A percentile compares a stretch with the other conserved stretches of the same genome.
Conservation (phyloP, 371 early-diverging fungal genomes). For the Batkoa obscura region DNA sequence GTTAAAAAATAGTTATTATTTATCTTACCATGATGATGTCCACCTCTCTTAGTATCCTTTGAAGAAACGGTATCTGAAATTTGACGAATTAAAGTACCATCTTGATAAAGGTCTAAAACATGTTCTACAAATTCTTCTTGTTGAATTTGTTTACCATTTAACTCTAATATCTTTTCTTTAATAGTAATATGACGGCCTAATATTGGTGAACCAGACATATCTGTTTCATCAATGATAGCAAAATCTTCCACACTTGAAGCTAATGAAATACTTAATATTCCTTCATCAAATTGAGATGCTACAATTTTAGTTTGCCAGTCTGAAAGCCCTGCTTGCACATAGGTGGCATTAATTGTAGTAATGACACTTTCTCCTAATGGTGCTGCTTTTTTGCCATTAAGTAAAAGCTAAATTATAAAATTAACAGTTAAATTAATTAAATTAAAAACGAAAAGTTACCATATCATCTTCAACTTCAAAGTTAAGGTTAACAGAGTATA, state of each 20-base stretch:
- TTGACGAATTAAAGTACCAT: neutral
- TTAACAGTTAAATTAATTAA: too few species aligned
- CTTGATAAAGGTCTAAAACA: neutral
- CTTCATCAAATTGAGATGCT: neutral
- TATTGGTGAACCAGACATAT: neutral
- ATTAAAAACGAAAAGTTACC: conserved; percentile 11
- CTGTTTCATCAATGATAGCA: neutral
- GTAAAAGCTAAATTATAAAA: neutral
- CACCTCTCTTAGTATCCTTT: neutral
- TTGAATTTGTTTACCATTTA: neutral
- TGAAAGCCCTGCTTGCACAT: neutral
- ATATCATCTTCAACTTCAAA: conserved; percentile 40
- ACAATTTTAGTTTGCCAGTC: neutral
- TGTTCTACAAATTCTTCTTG: neutral
- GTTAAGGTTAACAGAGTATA: conserved; percentile 37
- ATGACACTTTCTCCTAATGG: neutral
- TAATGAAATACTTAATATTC: neutral
- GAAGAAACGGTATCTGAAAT: too few species aligned
- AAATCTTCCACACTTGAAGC: neutral
- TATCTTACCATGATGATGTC: neutral
- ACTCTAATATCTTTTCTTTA: neutral
- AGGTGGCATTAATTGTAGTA: neutral
- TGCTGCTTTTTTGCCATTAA: neutral
- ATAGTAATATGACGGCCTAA: conserved; percentile 2
- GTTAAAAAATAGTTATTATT: neutral